A percentile compares a stretch with the other conserved stretches of the same genome.
These are phyloP conservation scores for Leptodontidium sp. DNA, from an alignment of 2,329 filamentous ascomycete genomes.

Conservation along the genomic window DNA sequence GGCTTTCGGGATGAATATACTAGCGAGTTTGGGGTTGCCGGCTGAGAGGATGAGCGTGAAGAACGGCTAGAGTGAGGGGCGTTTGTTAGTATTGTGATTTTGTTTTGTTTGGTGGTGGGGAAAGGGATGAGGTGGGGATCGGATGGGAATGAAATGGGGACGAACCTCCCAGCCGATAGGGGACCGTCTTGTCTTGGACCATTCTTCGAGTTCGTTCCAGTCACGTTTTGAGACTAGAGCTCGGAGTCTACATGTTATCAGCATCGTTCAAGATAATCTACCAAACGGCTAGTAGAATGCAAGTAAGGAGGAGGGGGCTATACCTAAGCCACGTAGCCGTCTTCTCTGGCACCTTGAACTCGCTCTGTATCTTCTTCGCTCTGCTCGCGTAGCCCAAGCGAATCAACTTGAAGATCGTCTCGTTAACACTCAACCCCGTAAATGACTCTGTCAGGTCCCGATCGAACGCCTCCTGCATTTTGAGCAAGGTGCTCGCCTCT, in stretches of 20 bases:
- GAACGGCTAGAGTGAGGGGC: conserved; percentile 67
- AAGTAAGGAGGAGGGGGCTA: conserved; percentile 38
- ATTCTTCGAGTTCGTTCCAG: conserved; percentile 92
- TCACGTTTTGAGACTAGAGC: conserved; percentile 89
- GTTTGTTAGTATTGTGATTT: conserved; percentile 2
- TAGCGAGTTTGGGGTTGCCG: conserved; percentile 87
- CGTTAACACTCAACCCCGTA: conserved; percentile 85
- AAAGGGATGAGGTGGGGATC: not conserved
- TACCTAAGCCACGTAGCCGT: conserved; percentile 84
- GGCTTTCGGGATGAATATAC: conserved; percentile 86
- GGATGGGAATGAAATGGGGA: not conserved
- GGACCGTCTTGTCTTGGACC: conserved; percentile 78
- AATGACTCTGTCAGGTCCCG: conserved; percentile 82
- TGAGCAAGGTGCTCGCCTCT: conserved; percentile 80
- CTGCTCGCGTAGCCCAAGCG: conserved; percentile 82
- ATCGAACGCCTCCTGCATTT: conserved; percentile 87
- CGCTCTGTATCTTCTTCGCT: conserved; percentile 85
- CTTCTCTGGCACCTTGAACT: conserved; percentile 94
- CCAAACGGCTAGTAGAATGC: not conserved
- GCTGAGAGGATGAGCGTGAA: conserved; percentile 89
- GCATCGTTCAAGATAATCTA: not conserved
- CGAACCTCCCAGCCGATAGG: conserved; percentile 87
- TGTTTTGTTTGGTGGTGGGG: not conserved
- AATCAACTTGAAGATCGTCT: conserved; percentile 90
- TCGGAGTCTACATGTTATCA: conserved; percentile 65